These are phyloP conservation scores for Dryas alaskensis DNA, from an alignment of 306 rosid genomes.

Conservation along the genomic window DNA sequence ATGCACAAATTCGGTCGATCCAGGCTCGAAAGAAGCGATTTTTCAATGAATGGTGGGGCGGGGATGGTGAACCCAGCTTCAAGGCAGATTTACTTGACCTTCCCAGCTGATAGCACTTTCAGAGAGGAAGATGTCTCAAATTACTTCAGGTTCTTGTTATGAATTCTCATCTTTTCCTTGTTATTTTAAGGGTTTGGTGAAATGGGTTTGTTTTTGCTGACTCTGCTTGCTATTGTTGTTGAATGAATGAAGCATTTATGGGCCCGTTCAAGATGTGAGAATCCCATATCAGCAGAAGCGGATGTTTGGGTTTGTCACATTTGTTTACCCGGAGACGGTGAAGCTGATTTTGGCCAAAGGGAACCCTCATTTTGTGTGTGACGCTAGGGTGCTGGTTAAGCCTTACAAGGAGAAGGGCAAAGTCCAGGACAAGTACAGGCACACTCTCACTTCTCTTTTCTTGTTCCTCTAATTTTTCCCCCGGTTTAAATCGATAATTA, in stretches of 20 bases:
- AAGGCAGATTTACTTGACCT: conserved; percentile 96
- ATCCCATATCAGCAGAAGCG: conserved; percentile 98
- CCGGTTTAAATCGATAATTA: background rate
- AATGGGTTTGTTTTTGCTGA: conserved; percentile 13
- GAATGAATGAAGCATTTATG: conserved; percentile 58
- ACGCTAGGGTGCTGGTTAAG: conserved; percentile 95
- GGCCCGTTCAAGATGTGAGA: conserved; percentile 99
- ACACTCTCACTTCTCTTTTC: conserved; percentile 27
- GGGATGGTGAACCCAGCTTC: conserved; percentile 84
- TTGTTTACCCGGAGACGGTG: conserved; percentile 87
- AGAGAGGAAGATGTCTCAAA: conserved; percentile 96
- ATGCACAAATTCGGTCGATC: conserved; percentile 69
- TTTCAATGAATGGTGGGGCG: conserved; percentile 50
- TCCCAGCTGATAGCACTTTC: conserved; percentile 96
- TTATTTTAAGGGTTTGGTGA: background rate
- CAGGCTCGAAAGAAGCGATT: conserved; percentile 68
- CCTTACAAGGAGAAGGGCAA: conserved; percentile 99
- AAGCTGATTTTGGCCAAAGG: conserved; percentile 90
- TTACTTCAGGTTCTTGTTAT: conserved; percentile 70
- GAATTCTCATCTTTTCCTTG: background rate
- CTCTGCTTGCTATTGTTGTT: background rate
- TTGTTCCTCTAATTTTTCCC: background rate
- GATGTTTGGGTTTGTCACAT: conserved; percentile 96
- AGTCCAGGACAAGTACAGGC: conserved; percentile 95
- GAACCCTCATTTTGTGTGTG: conserved; percentile 97